Evolutionary conservation across 192 early-diverging fungal species (phyloP).

Genomic region (Entomortierella chlamydospora): DNA sequence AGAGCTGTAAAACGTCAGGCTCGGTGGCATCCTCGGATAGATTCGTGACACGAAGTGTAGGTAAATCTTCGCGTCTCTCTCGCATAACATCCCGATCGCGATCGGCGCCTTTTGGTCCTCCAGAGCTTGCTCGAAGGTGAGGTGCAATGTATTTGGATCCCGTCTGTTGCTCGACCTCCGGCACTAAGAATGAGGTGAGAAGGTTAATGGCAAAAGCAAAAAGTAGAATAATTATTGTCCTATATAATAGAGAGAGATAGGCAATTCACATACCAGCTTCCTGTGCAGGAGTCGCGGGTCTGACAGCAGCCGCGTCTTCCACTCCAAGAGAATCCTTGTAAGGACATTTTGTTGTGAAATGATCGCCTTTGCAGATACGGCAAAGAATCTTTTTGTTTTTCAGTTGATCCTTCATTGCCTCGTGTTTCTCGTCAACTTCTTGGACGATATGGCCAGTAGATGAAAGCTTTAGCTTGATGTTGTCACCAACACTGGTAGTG

Average conservation of each 20-base stretch:
- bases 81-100: conserved; percentile 60
- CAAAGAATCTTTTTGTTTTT: conserved; percentile 90
- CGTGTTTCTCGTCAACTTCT: conserved; percentile 74
- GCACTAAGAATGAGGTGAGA: conserved; percentile 2
- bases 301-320: conserved; percentile 71
- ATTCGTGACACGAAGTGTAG: conserved; percentile 93
- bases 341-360: conserved; percentile 97
- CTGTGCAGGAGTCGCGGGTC: conserved; percentile 49
- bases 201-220: background rate
- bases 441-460: conserved; percentile 69
- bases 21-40: conserved; percentile 95
- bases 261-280: conserved; percentile 53
- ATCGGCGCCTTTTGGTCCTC: conserved; percentile 31
- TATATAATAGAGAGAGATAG: no score
- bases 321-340: conserved; percentile 95
- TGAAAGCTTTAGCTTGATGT: conserved; percentile 87
- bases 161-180: conserved; percentile 51
- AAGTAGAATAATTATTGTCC: no score
- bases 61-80: conserved; percentile 73
- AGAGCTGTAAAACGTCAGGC: conserved; percentile 88
- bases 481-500: conserved; percentile 91
- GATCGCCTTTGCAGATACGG: conserved; percentile 96
- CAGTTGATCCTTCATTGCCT: conserved; percentile 66
- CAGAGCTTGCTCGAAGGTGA: conserved; percentile 71
- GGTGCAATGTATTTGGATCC: conserved; percentile 89